These are phyloP conservation scores for Rhizopogon vinicolor DNA, from an alignment of 768 basidiomycete species.

Conservation along the genomic window DNA sequence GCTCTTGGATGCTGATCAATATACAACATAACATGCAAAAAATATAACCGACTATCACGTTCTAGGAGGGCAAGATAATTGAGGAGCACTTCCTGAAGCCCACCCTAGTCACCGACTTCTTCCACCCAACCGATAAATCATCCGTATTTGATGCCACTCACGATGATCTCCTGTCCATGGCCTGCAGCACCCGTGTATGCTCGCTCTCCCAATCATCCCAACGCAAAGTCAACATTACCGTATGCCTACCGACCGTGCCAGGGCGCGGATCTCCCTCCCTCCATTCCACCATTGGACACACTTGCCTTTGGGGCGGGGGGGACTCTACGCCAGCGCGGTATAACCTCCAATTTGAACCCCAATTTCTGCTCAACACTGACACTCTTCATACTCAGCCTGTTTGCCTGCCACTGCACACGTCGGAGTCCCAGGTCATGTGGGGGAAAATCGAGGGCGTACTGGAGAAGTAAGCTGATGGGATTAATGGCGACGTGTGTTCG, in stretches of 20 bases:
- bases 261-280: constrained; percentile 26
- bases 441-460: constrained; percentile 39
- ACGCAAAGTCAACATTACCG: constrained; percentile 32
- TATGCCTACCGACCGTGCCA: constrained; percentile 30
- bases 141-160: background rate
- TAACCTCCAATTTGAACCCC: constrained; percentile 55
- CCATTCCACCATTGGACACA: constrained; percentile 28
- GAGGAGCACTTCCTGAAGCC: no score
- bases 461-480: constrained; percentile 45
- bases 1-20: no score
- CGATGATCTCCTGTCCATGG: constrained; percentile 3
- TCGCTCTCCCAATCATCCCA: constrained; percentile 32
- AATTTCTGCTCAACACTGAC: constrained; percentile 49
- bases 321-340: constrained; percentile 51
- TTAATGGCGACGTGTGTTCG: constrained; percentile 60
- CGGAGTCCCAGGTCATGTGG: constrained; percentile 48
- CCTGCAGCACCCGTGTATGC: constrained; percentile 1
- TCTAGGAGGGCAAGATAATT: no score
- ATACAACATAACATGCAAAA: no score
- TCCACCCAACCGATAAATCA: no score
- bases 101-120: no score
- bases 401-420: constrained; percentile 59
- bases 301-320: constrained; percentile 34
- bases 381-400: constrained; percentile 42
- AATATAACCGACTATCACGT: no score